Conservation (phyloP, 148 eudicot genomes). For the Rhododendron mucronatum region DNA sequence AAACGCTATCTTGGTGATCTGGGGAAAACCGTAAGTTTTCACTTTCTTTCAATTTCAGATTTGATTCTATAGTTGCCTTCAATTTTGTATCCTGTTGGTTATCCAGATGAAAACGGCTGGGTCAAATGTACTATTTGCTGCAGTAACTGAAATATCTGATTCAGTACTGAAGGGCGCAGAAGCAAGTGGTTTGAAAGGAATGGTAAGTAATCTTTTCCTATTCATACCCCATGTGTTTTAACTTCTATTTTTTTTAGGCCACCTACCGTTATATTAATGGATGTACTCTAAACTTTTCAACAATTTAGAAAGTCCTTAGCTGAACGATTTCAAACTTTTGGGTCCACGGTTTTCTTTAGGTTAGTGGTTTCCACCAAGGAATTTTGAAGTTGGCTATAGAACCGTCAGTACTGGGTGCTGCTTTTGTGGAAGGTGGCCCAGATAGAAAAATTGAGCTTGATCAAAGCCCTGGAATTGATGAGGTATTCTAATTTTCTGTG, state of each 20-base stretch:
- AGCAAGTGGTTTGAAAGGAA: slow-evolving; percentile 86
- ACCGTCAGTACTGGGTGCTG: slow-evolving; percentile 84
- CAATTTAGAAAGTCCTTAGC: not conserved
- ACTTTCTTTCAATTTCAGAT: not conserved
- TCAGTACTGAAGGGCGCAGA: slow-evolving; percentile 97
- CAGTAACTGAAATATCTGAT: slow-evolving; percentile 88
- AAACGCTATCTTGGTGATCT: slow-evolving; percentile 96
- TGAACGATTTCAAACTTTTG: not conserved
- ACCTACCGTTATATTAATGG: not conserved
- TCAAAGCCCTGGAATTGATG: slow-evolving; percentile 88
- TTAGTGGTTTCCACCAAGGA: slow-evolving; percentile 93
- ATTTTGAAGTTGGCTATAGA: slow-evolving; percentile 94
- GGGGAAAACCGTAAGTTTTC: slow-evolving; percentile 73
- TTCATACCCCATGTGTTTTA: not conserved
- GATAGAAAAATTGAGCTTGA: slow-evolving; percentile 90
- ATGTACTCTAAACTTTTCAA: not conserved
- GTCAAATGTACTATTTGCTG: slow-evolving; percentile 84
- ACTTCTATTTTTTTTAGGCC: not conserved
- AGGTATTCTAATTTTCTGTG: slow-evolving; percentile 36
- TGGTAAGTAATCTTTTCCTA: slow-evolving; percentile 38
- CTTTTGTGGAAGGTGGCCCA: slow-evolving; percentile 96
- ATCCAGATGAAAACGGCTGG: slow-evolving; percentile 84
- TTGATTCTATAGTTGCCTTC: slow-evolving; percentile 15
- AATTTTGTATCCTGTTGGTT: slow-evolving; percentile 11
- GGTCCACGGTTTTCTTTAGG: slow-evolving; percentile 31